Evolutionary conservation across 768 basidiomycete species (phyloP).

Genomic region (Leucosporidium creatinivorum): DNA sequence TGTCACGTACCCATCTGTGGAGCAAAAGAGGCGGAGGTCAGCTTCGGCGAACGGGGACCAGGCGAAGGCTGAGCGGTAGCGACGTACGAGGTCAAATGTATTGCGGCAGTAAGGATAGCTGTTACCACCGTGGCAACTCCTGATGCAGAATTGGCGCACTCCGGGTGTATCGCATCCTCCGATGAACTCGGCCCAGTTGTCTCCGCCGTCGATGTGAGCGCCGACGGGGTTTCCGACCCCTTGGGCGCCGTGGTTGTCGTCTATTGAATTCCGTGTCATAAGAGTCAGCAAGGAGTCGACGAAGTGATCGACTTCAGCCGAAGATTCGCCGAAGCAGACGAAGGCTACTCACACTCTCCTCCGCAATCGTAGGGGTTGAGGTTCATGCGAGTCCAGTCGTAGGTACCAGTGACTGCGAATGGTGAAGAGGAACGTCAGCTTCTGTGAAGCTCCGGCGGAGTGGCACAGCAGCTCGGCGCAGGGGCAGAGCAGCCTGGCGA

Average conservation of each 20-base stretch:
- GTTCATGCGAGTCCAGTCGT: slow-evolving; percentile 8
- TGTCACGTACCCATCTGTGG: too few species aligned
- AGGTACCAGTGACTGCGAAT: slow-evolving; percentile 1
- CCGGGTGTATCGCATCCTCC: slow-evolving; percentile 5
- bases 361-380: slow-evolving; percentile 1
- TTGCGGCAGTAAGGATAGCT: slow-evolving; percentile 8
- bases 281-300: too few species aligned
- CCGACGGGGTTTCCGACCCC: slow-evolving; percentile 1
- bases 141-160: neutral
- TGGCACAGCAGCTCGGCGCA: too few species aligned
- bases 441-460: too few species aligned
- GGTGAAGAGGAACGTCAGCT: too few species aligned
- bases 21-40: too few species aligned
- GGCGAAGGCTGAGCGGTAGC: too few species aligned
- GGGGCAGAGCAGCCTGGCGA: too few species aligned
- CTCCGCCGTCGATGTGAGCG: neutral
- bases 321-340: too few species aligned
- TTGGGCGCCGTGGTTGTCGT: slow-evolving; percentile 3
- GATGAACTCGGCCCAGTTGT: slow-evolving; percentile 1
- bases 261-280: too few species aligned
- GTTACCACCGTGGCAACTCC: neutral
- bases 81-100: neutral
- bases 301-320: too few species aligned
- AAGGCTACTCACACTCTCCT: neutral
- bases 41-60: too few species aligned